Base-by-base conservation (phyloP, 116 monocot genomes). In the Trichopus zeylanicus region DNA sequence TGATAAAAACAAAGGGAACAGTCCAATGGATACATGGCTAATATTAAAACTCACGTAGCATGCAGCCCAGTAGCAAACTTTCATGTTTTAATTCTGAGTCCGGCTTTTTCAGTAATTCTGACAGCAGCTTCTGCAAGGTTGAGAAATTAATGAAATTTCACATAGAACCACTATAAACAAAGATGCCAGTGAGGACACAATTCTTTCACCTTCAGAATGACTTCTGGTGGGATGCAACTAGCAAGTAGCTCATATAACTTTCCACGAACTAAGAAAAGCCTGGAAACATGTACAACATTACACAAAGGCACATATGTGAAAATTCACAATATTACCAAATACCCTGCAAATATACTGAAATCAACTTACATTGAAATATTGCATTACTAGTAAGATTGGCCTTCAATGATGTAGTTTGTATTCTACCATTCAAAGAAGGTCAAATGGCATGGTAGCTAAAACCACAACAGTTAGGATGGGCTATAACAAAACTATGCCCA, bases 51-150 rank as follows among this genome's bases (percentile, higher is more conserved):
- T 85, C 61, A 98, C 91, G 77, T 98, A 91, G 64, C 88, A 77
- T 67, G 98, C 98, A 67, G 98, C 88, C 98, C 98, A 98, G 28
- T 91, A 88, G 65, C 91, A 91, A 67, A 98, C 69, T 85, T n/a
- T 98, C 91, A 76, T 98, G 98, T 58, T 98, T 98, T 53, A 98
- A 63, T 61, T 98, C 91, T 39, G 74, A 84, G 46, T 98, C 98
- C 65, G 91, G 70, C 69, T 98, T 98, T 70, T 80, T 98, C 73
- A 98, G 55, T 42, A 98, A 66, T 57, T 98, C 98, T 28, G 84
- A 82, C 53, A 98, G 69, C 56, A 97, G 69, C 53, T 91, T 91
- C 97, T 97, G 87, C 64, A 79, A 20, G 26, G 5, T 23, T 4
- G 26, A 11, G 52, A 52, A 33, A 23, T 53, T 65, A 2, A 52